Conservation (phyloP, 208 protist species). For the Angomonas desouzai region DNA sequence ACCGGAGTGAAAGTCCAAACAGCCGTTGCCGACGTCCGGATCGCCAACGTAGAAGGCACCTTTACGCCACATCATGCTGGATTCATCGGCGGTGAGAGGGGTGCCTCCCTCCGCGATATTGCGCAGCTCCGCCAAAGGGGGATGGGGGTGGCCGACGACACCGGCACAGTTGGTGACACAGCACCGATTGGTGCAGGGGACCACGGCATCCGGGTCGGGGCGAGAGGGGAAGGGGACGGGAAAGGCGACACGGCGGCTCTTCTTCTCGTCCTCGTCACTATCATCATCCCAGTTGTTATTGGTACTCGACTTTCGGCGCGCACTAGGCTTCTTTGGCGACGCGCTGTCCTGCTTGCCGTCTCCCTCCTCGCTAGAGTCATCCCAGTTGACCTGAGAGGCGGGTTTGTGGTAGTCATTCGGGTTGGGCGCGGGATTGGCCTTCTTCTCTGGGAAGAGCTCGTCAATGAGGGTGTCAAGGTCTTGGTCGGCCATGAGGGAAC, state of each 20-base stretch:
- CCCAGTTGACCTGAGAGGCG: constrained; percentile 8
- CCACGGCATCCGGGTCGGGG: constrained; percentile 17
- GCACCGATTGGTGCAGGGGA: constrained; percentile 45
- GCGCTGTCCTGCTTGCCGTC: background rate
- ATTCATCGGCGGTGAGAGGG: constrained; percentile 11
- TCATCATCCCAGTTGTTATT: constrained; percentile 41
- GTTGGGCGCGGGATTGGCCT: background rate
- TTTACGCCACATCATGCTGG: constrained; percentile 32
- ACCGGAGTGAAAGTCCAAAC: constrained; percentile 47
- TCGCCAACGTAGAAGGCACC: constrained; percentile 64
- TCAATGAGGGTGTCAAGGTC: constrained; percentile 70
- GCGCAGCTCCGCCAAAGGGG: constrained; percentile 34
- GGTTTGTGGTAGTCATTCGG: background rate
- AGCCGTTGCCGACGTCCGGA: constrained; percentile 59
- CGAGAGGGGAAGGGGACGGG: constrained; percentile 65
- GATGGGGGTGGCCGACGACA: constrained; percentile 21
- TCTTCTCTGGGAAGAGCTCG: constrained; percentile 57
- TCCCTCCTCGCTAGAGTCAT: constrained; percentile 6
- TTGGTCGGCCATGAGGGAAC: constrained; percentile 15
- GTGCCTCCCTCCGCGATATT: constrained; percentile 30
- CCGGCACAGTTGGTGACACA: constrained; percentile 47
- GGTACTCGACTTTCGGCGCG: background rate
- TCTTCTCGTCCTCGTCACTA: constrained; percentile 27
- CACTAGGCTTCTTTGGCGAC: background rate
- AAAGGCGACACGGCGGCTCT: constrained; percentile 19